Evolutionary conservation across 768 basidiomycete species (phyloP).

Genomic region (Scleroderma bovista): DNA sequence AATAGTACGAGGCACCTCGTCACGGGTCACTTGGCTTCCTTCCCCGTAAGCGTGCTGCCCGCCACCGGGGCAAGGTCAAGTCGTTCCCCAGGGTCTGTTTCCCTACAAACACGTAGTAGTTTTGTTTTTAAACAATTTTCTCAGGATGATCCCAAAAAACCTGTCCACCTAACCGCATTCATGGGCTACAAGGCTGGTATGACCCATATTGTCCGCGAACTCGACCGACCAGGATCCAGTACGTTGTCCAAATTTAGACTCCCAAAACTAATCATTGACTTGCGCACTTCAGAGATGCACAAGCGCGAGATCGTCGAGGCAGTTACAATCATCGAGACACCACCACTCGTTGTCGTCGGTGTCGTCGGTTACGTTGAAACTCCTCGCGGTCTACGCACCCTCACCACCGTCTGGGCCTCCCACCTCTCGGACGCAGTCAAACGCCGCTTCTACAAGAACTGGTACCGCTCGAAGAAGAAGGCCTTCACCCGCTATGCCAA

Average conservation of each 20-base stretch:
- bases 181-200: constrained; percentile 99
- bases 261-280: neutral
- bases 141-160: constrained; percentile 99
- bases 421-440: constrained; percentile 98
- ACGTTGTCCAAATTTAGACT: constrained; percentile 35
- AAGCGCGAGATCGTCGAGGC: constrained; percentile 99
- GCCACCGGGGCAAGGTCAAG: constrained; percentile 99
- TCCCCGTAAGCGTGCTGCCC: constrained; percentile 92
- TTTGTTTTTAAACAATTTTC: constrained; percentile 5
- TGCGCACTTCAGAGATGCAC: constrained; percentile 82
- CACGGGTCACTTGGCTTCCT: constrained; percentile 98
- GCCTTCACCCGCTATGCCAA: constrained; percentile 99
- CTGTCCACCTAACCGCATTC: constrained; percentile 95
- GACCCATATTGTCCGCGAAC: constrained; percentile 98
- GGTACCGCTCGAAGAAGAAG: constrained; percentile 99
- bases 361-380: constrained; percentile 99
- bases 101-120: neutral
- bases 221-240: constrained; percentile 99
- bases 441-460: constrained; percentile 99
- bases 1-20: constrained; percentile 95
- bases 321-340: constrained; percentile 92
- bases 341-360: constrained; percentile 94
- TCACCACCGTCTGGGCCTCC: constrained; percentile 98
- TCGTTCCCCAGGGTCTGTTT: constrained; percentile 92
- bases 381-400: constrained; percentile 95